These are phyloP conservation scores for Puccinia coronata DNA, from an alignment of 1,284 basidiomycete genomes.

Conservation along the genomic window DNA sequence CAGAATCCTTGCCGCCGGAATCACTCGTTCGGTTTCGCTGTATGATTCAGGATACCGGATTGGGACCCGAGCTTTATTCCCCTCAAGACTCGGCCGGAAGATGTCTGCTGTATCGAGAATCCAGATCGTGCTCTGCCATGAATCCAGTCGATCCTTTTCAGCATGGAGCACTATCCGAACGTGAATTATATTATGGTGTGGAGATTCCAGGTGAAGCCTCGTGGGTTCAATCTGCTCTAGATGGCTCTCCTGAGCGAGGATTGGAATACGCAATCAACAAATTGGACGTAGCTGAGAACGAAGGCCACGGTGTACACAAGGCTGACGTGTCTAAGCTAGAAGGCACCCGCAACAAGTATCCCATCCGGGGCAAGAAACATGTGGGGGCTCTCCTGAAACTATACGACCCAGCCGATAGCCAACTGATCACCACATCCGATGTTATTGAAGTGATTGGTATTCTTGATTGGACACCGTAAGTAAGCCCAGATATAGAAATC, in stretches of 20 bases:
- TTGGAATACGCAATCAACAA: conserved; percentile 19
- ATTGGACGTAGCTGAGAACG: background rate
- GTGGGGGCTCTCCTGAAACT: conserved; percentile 38
- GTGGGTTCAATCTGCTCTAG: conserved; percentile 31
- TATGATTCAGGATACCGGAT: conserved; percentile 45
- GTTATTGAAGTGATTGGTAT: conserved; percentile 43
- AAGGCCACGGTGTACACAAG: background rate
- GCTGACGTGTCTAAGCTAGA: conserved; percentile 19
- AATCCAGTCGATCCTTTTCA: background rate
- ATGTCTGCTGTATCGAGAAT: conserved; percentile 39
- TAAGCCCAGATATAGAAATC: background rate
- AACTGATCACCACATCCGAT: conserved; percentile 22
- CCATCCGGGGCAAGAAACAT: conserved; percentile 26
- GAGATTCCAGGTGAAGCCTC: conserved; percentile 44
- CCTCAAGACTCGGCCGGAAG: conserved; percentile 9
- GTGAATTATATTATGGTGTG: conserved; percentile 43
- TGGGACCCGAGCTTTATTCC: conserved; percentile 35
- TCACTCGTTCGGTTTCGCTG: conserved; percentile 44
- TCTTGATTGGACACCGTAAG: conserved; percentile 45
- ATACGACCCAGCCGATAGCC: conserved; percentile 16
- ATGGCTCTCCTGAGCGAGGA: conserved; percentile 35
- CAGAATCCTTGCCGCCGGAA: background rate
- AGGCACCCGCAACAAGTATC: conserved; percentile 38
- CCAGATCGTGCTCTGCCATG: background rate
- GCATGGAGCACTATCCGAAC: conserved; percentile 19